A percentile compares a stretch with the other conserved stretches of the same genome.
Evolutionary conservation across 257 asterid species (phyloP).

Genomic region (Parsonsia alboflavescens): DNA sequence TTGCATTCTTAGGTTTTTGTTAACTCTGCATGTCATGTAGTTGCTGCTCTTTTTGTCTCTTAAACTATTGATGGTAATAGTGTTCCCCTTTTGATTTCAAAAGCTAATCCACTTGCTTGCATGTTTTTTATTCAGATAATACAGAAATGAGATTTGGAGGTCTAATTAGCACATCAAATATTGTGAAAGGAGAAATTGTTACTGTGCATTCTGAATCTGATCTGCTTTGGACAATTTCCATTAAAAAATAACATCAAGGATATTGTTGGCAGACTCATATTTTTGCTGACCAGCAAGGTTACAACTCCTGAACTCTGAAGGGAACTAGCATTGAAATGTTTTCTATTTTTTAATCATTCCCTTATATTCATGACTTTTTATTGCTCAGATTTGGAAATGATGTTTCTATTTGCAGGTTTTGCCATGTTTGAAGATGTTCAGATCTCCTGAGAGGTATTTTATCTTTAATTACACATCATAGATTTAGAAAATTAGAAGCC

Average conservation of each 20-base stretch:
- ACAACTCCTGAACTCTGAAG: background rate
- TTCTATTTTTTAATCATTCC: background rate
- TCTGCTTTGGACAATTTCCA: slow-evolving; percentile 90
- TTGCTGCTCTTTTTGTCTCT: background rate
- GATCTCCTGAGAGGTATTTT: background rate
- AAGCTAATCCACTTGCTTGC: background rate
- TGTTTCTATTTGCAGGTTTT: background rate
- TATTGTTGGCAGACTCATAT: background rate
- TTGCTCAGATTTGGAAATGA: background rate
- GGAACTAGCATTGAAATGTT: background rate
- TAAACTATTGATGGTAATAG: background rate
- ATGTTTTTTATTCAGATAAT: slow-evolving; percentile 35
- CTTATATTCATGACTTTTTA: background rate
- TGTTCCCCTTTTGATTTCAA: background rate
- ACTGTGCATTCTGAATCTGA: slow-evolving; percentile 73
- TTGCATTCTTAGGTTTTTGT: background rate
- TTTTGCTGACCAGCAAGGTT: background rate
- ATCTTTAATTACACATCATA: background rate
- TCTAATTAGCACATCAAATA: slow-evolving; percentile 76
- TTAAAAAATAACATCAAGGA: slow-evolving; percentile 29
- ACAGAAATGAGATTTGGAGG: slow-evolving; percentile 87
- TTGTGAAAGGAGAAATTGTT: slow-evolving; percentile 50
- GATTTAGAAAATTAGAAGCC: background rate
- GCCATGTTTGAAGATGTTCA: background rate
- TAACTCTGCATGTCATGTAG: background rate